Conservation (phyloP, 2,329 filamentous ascomycete genomes). For the Ophiognomonia clavigignenti-juglandacearum region DNA sequence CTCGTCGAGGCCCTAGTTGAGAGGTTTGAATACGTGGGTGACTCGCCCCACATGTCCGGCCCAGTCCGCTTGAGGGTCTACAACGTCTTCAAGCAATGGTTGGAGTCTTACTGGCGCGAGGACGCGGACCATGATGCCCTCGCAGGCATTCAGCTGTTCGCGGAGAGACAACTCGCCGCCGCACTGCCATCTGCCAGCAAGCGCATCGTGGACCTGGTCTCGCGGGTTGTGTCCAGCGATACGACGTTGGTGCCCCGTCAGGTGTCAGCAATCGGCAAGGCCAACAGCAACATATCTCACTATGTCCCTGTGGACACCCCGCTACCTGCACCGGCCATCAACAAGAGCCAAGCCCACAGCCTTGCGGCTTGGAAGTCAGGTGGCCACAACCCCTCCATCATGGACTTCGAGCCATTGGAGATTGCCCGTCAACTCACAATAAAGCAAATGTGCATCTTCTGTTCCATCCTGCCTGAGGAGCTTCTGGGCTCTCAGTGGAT, state of each 20-base stretch:
- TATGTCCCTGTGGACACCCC: slow-evolving; percentile 68
- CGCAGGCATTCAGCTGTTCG: slow-evolving; percentile 72
- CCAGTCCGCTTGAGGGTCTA: slow-evolving; percentile 88
- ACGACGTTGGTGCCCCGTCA: slow-evolving; percentile 76
- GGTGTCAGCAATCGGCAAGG: slow-evolving; percentile 83
- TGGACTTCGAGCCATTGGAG: slow-evolving; percentile 90
- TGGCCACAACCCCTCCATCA: slow-evolving; percentile 63
- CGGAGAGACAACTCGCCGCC: slow-evolving; percentile 62
- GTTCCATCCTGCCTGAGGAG: slow-evolving; percentile 86
- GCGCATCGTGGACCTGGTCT: slow-evolving; percentile 72
- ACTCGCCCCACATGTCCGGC: slow-evolving; percentile 67
- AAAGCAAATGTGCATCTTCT: slow-evolving; percentile 88
- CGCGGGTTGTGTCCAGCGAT: slow-evolving; percentile 66
- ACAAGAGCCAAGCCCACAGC: slow-evolving; percentile 69
- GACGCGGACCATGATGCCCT: slow-evolving; percentile 75
- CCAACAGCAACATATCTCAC: slow-evolving; percentile 62
- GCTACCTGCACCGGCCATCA: slow-evolving; percentile 64
- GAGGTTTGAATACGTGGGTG: slow-evolving; percentile 85
- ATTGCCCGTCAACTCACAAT: slow-evolving; percentile 88
- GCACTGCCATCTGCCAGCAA: slow-evolving; percentile 73
- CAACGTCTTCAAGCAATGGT: slow-evolving; percentile 95
- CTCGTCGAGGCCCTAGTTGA: slow-evolving; percentile 81
- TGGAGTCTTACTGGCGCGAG: slow-evolving; percentile 91
- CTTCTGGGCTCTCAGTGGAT: slow-evolving; percentile 90
- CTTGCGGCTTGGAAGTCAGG: slow-evolving; percentile 72